Evolutionary conservation across 495 filamentous ascomycete species (phyloP), one percentile per base, ranked within the genome.

Genomic region (Aspergillus mulundensis): DNA sequence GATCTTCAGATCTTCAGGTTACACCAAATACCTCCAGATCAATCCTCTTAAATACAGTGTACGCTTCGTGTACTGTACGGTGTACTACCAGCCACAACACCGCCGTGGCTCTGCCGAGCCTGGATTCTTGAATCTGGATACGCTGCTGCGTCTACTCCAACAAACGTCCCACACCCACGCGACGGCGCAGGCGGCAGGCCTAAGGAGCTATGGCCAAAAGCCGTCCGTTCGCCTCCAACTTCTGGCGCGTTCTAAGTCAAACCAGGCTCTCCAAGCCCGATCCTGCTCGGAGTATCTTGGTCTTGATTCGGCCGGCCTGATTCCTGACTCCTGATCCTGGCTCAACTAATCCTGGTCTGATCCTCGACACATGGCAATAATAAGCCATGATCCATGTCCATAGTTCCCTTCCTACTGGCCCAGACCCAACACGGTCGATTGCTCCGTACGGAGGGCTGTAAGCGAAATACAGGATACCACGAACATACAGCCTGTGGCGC

Each of bases 171-270:
- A 28, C 25, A 4, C 25, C 25, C 25, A 28, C 32, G 32, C 32
- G 32, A 14, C 32, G 32, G 32, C 32, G 32, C 32, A 36, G 32
- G 25, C 25, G 4, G 3, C 3, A 28, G 25, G 5, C 7, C 42
- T 24, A 30, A 21, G 39, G 20, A 58, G 55, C 55, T 58, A 39
- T 46, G 55, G 19, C 55, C 55, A 46, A 41, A 57, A 19, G 55
- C 34, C 44, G 46, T 25, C 40, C 18, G 21, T 45, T 46, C 36
- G 25, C 8, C 25, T 8, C 25, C 8, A 8, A 8, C 4, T 8
- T 28, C 32, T 36, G 32, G 32, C 32, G 32, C 32, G 32, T 36
- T 36, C 28, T 30, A 30, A 30, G 4, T 30, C 28, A 30, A 30
- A 5, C 28, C 28, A 30, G 28, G 28, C 28, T 30, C 28, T 10